Percentiles rank a stretch among this genome's conserved stretches.
phyloP scores from a whole-genome alignment of 2,329 filamentous ascomycete genomes.

The Amauroascus niger region DNA sequence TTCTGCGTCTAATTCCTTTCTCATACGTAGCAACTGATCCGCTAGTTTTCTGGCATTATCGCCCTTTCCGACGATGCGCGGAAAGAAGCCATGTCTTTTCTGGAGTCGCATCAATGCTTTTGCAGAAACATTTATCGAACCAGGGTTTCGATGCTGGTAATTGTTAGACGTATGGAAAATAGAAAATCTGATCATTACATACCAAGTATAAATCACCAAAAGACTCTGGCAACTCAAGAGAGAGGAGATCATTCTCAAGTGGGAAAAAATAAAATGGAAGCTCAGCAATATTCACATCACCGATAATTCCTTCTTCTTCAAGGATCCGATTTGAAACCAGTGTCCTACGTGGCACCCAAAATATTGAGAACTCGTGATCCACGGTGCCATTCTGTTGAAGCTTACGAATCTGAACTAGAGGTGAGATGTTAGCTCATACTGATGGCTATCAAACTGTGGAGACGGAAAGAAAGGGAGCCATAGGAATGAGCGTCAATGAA shows the following conservation, averaged over 20 bases:
- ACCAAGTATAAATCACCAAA: constrained; percentile 80
- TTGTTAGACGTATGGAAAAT: constrained; percentile 22
- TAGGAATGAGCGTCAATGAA: constrained; percentile 32
- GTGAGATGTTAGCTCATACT: constrained; percentile 49
- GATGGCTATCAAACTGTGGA: constrained; percentile 41
- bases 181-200: constrained; percentile 22
- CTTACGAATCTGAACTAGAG: constrained; percentile 76
- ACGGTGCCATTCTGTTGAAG: constrained; percentile 78
- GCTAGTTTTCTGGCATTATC: constrained; percentile 85
- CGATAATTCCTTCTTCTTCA: constrained; percentile 85
- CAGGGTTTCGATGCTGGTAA: constrained; percentile 67
- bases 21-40: constrained; percentile 80
- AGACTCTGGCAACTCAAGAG: constrained; percentile 76
- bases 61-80: constrained; percentile 87
- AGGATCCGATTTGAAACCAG: constrained; percentile 83
- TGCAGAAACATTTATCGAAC: constrained; percentile 77
- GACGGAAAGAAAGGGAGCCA: constrained; percentile 32
- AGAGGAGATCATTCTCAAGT: constrained; percentile 81
- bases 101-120: constrained; percentile 92
- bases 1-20: constrained; percentile 79
- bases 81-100: constrained; percentile 83
- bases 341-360: constrained; percentile 90
- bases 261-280: constrained; percentile 84
- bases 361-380: constrained; percentile 92
- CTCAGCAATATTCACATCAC: constrained; percentile 81